A percentile compares a stretch with the other conserved stretches of the same genome.
Evolutionary conservation across 192 early-diverging fungal genomes (phyloP).

Genomic region (Mortierella antarctica): DNA sequence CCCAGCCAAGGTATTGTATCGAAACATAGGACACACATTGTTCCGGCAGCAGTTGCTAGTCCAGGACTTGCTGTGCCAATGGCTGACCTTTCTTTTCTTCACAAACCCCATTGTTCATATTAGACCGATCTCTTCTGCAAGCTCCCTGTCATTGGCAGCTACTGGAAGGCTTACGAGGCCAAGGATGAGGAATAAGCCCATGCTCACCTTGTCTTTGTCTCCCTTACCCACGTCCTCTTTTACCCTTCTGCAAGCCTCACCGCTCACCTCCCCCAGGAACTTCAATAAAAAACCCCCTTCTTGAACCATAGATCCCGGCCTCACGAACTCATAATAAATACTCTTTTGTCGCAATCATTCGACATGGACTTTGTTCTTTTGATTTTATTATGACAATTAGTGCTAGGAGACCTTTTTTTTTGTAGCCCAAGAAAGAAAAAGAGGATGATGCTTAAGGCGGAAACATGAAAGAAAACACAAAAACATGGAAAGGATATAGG

Average conservation of each 20-base stretch:
- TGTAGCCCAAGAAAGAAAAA: too few relatives aligned
- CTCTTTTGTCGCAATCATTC: too few relatives aligned
- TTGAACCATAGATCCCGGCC: too few relatives aligned
- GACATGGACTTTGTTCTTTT: too few relatives aligned
- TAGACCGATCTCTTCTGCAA: conserved; percentile 54
- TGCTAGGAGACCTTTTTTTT: too few relatives aligned
- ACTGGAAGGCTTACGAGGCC: conserved; percentile 54
- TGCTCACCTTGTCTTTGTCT: neutral
- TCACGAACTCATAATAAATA: too few relatives aligned
- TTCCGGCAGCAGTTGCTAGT: neutral
- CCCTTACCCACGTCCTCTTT: neutral
- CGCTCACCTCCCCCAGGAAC: neutral
- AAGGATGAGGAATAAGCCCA: conserved; percentile 55
- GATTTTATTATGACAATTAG: too few relatives aligned
- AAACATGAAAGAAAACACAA: neutral
- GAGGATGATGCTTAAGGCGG: too few relatives aligned
- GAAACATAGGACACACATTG: neutral
- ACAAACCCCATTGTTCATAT: neutral
- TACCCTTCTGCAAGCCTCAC: neutral
- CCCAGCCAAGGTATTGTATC: conserved; percentile 43
- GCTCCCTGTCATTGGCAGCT: conserved; percentile 48
- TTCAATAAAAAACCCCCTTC: neutral
- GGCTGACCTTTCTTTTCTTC: conserved; percentile 1
- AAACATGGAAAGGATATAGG: neutral
- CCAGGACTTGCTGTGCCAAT: neutral